phyloP scores from a whole-genome alignment of 1,139 yeast species.

The Suzukiozyma palmioleophila region DNA sequence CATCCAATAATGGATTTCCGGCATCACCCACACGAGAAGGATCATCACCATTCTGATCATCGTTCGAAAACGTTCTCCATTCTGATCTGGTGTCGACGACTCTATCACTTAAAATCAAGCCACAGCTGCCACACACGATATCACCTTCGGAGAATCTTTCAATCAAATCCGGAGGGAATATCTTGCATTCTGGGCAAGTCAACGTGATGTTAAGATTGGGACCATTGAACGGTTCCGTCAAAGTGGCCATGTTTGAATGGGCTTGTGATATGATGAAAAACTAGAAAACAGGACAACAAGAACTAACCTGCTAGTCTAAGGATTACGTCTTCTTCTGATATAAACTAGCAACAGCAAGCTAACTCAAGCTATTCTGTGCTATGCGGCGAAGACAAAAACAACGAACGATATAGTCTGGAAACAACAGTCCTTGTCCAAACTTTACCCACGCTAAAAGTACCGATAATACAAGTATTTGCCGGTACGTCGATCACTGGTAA shows the following conservation, averaged over 20 bases:
- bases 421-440: no score
- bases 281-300: no score
- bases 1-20: slow-evolving; percentile 88
- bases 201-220: slow-evolving; percentile 84
- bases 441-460: no score
- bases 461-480: no score
- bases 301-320: no score
- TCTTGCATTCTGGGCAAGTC: slow-evolving; percentile 94
- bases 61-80: slow-evolving; percentile 97
- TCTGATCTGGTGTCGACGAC: slow-evolving; percentile 95
- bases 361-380: no score
- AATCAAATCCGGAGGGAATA: slow-evolving; percentile 90
- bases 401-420: no score
- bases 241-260: slow-evolving; percentile 9
- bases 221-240: slow-evolving; percentile 38
- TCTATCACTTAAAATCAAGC: slow-evolving; percentile 85
- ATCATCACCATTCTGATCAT: slow-evolving; percentile 96
- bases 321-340: no score
- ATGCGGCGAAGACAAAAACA: no score
- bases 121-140: slow-evolving; percentile 95
- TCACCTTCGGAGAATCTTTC: slow-evolving; percentile 97
- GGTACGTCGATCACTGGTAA: not conserved
- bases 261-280: slow-evolving; percentile 7
- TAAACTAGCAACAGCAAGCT: no score
- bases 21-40: slow-evolving; percentile 99